phyloP scores from a whole-genome alignment of 345 rosid genomes.

The Gynandropsis gynandra region DNA sequence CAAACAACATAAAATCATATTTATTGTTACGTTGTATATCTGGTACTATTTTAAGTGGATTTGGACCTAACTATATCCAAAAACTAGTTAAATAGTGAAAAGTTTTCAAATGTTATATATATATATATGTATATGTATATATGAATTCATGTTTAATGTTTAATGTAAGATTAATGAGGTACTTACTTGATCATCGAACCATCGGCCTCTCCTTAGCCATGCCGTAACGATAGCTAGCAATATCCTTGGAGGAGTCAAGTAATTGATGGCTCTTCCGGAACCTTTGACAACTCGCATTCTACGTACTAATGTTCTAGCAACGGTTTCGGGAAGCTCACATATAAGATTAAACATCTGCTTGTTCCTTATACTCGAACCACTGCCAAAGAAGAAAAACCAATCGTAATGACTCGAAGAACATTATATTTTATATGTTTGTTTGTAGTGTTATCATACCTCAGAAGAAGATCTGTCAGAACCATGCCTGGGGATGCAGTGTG shows the following conservation, averaged over 20 bases:
- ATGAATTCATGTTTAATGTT: too few relatives aligned
- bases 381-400: conserved; percentile 27
- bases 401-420: too few relatives aligned
- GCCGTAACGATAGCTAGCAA: conserved; percentile 83
- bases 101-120: too few relatives aligned
- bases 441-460: too few relatives aligned
- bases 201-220: conserved; percentile 85
- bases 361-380: conserved; percentile 75
- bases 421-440: too few relatives aligned
- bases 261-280: conserved; percentile 65
- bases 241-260: conserved; percentile 91
- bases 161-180: background rate
- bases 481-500: conserved; percentile 98
- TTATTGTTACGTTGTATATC: too few relatives aligned
- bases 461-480: conserved; percentile 89
- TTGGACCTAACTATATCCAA: too few relatives aligned
- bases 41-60: too few relatives aligned
- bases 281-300: conserved; percentile 85
- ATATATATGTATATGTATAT: too few relatives aligned
- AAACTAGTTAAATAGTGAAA: too few relatives aligned
- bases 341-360: conserved; percentile 89
- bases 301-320: conserved; percentile 85
- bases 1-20: too few relatives aligned
- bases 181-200: conserved; percentile 92
- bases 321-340: conserved; percentile 94